phyloP scores from a whole-genome alignment of 495 filamentous ascomycete species.

The Tirmania nivea region DNA sequence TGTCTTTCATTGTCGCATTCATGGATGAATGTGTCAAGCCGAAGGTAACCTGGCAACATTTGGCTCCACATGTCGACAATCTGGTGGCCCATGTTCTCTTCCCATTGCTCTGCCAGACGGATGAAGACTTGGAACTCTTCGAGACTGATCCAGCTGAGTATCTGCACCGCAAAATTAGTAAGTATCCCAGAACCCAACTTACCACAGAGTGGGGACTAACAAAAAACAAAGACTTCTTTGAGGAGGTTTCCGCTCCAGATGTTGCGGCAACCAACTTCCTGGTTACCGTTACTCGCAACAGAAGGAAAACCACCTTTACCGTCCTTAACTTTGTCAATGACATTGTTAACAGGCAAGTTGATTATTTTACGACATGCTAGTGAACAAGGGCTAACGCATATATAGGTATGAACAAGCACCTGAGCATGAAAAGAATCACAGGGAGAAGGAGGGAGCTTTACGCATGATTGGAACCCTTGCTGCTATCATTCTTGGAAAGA shows the following conservation, averaged over 20 bases:
- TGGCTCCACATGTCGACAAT: constrained; percentile 81
- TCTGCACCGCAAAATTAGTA: constrained; percentile 70
- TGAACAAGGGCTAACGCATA: neutral
- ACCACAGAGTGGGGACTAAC: neutral
- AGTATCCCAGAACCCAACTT: neutral
- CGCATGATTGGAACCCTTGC: constrained; percentile 94
- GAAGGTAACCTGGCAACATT: constrained; percentile 82
- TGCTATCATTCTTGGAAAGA: constrained; percentile 86
- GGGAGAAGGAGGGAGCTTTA: constrained; percentile 89
- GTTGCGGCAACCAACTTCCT: constrained; percentile 94
- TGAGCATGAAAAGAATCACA: constrained; percentile 67
- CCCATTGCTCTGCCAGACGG: constrained; percentile 76
- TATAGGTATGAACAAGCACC: constrained; percentile 48
- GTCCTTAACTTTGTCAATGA: constrained; percentile 84
- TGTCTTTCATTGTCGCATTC: constrained; percentile 80
- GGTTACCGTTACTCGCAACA: constrained; percentile 76
- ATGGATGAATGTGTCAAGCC: constrained; percentile 95
- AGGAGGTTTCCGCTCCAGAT: constrained; percentile 88
- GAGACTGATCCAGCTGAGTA: constrained; percentile 88
- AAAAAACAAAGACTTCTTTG: constrained; percentile 44
- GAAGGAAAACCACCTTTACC: constrained; percentile 86
- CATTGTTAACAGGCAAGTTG: constrained; percentile 53
- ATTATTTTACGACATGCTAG: neutral
- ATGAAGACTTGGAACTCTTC: constrained; percentile 87
- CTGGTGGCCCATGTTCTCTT: constrained; percentile 86